Evolutionary conservation across 805 yeast species (phyloP), one percentile per base, ranked within the genome.

Genomic region (Saccharomycopsis lassenensis): DNA sequence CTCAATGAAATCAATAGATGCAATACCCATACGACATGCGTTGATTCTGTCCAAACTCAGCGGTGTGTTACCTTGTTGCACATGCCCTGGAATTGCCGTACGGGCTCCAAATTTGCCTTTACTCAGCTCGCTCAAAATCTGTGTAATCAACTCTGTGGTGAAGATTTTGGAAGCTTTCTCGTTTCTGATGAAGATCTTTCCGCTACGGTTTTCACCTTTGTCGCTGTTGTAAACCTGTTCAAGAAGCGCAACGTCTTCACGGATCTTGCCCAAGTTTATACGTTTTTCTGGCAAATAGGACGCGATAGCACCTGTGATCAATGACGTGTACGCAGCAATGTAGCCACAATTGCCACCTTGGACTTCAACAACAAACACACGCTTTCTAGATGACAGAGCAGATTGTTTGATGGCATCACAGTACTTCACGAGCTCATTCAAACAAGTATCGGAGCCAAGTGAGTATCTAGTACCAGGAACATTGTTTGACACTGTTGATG

Each of bases 271-370:
- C 48, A 82, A 59, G 31, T 69, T 59, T 29, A 80, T 69, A 36
- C 75, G 73, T 47, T 74, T 72, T 52, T 81, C 93, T 23, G 91
- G 93, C 19, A 78, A 78, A 50, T 81, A 81, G 0, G 83, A 71
- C 4, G 79, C 82, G 41, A 71, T 70, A 2, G 87, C 78, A 47
- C 89, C 89, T 22, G 78, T 69, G 30, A 77, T 74, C 41, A 82
- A 58, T 22, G 78, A 79, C 10, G 77, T 71, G 48, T 65, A 69
- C 2, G 83, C 68, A 15, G 91, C 86, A 48, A 81, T 71, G 53
- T 68, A 81, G 34, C 93, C 93, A 18, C 83, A 76, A 57, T 81
- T 74, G 37, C 93, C 93, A 50, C 93, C 93, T 61, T 81, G 93
- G 21, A 77, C 80, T 52, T 81, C 93, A 43, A 81, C 82, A 24